Percentiles rank a stretch among this genome's conserved stretches.
Evolutionary conservation across 1,284 basidiomycete species (phyloP).

Genomic region (Cutaneotrichosporon dermatis): DNA sequence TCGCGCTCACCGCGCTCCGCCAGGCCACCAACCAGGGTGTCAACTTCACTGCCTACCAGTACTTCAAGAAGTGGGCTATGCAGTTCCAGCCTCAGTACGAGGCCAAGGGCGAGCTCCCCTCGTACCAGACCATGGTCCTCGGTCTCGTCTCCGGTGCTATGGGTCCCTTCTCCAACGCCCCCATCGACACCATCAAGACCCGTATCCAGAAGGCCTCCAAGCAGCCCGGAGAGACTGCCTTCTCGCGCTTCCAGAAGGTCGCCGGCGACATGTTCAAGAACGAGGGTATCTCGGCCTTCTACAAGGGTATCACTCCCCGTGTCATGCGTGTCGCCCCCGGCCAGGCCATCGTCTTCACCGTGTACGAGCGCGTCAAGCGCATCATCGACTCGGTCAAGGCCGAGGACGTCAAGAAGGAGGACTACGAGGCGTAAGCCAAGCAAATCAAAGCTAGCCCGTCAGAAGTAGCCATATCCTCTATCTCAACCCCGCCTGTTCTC

Average conservation of each 20-base stretch:
- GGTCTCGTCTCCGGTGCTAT: constrained; percentile 95
- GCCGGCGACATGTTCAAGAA: constrained; percentile 86
- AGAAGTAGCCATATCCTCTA: neutral
- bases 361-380: constrained; percentile 74
- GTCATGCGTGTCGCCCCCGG: constrained; percentile 95
- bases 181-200: constrained; percentile 97
- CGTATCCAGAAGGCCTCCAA: constrained; percentile 74
- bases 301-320: constrained; percentile 95
- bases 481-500: neutral
- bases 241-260: constrained; percentile 68
- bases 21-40: constrained; percentile 99
- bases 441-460: too few relatives aligned
- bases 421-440: constrained; percentile 20
- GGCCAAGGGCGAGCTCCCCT: constrained; percentile 60
- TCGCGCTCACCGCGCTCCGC: constrained; percentile 83
- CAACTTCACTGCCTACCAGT: constrained; percentile 98
- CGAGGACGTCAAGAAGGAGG: constrained; percentile 45
- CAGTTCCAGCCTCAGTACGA: constrained; percentile 69
- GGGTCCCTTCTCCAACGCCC: constrained; percentile 95
- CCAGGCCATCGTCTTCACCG: constrained; percentile 55
- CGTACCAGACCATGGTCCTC: constrained; percentile 90
- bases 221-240: constrained; percentile 69
- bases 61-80: constrained; percentile 80
- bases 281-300: constrained; percentile 86
- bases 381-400: constrained; percentile 65